Conservation (phyloP, 139 green algal species). For the Chlorella sorokiniana region DNA sequence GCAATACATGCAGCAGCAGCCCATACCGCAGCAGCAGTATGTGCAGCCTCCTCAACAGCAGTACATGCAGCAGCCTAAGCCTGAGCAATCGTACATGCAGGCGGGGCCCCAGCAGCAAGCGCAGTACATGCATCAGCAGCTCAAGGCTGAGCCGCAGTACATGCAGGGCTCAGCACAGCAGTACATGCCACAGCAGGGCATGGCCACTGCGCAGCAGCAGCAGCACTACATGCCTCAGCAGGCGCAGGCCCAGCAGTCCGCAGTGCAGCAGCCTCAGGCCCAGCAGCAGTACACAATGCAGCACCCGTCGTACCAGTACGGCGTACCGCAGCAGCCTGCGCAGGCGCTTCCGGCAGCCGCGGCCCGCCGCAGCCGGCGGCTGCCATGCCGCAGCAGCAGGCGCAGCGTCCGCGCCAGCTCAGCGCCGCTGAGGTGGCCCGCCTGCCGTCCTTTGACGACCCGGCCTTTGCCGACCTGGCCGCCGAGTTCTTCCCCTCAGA, state of each 20-base stretch:
- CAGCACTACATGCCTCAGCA: background rate
- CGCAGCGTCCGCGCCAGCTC: background rate
- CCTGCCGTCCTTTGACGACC: slow-evolving; percentile 21
- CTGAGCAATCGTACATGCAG: background rate
- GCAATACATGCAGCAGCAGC: slow-evolving; percentile 9
- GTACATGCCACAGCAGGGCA: slow-evolving; percentile 2
- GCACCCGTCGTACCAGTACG: background rate
- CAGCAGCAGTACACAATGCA: background rate
- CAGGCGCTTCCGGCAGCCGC: background rate
- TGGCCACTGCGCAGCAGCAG: background rate
- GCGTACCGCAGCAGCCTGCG: background rate
- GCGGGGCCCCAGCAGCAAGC: background rate
- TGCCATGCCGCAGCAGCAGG: no score
- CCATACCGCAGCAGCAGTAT: background rate
- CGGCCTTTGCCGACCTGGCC: slow-evolving; percentile 5
- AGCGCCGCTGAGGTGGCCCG: background rate
- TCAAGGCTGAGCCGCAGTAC: background rate
- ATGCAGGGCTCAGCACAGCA: no score
- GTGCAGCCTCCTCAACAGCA: background rate
- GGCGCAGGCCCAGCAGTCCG: background rate
- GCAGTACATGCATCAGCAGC: background rate
- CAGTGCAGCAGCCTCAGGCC: background rate
- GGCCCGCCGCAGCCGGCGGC: background rate
- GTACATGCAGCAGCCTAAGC: background rate
- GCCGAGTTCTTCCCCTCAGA: background rate